phyloP scores from a whole-genome alignment of 495 filamentous ascomycete genomes.

The Xylaria scruposa region DNA sequence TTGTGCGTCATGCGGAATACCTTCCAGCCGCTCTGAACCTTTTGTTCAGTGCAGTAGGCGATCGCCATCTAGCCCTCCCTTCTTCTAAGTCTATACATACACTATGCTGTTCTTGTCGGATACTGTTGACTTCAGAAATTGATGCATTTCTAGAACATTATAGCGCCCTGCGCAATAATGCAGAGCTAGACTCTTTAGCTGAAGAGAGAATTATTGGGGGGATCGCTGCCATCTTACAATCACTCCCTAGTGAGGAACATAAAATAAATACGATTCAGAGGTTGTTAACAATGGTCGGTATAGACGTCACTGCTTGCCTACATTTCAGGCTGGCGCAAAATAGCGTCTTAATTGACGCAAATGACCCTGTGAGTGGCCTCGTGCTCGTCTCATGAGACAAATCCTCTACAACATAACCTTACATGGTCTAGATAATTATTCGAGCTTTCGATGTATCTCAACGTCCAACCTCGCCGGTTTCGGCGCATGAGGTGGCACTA shows the following conservation, averaged over 20 bases:
- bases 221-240: slow-evolving; percentile 85
- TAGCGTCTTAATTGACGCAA: slow-evolving; percentile 41
- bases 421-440: slow-evolving; percentile 41
- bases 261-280: slow-evolving; percentile 67
- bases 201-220: slow-evolving; percentile 85
- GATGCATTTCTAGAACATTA: slow-evolving; percentile 81
- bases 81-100: slow-evolving; percentile 83
- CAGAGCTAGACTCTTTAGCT: slow-evolving; percentile 67
- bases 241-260: slow-evolving; percentile 66
- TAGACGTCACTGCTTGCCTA: slow-evolving; percentile 59
- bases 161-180: slow-evolving; percentile 63
- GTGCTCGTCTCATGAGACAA: not conserved
- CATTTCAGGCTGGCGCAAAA: slow-evolving; percentile 41
- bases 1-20: slow-evolving; percentile 71
- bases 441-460: slow-evolving; percentile 47
- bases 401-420: not conserved
- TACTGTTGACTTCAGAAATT: slow-evolving; percentile 71
- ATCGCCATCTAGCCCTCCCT: slow-evolving; percentile 66
- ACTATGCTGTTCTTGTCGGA: slow-evolving; percentile 82
- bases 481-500: slow-evolving; percentile 50
- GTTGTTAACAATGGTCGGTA: slow-evolving; percentile 69
- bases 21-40: slow-evolving; percentile 81
- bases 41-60: slow-evolving; percentile 76
- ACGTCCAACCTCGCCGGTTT: slow-evolving; percentile 37
- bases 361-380: slow-evolving; percentile 40